phyloP scores from a whole-genome alignment of 2,329 filamentous ascomycete genomes.

The Botrytis medusae region DNA sequence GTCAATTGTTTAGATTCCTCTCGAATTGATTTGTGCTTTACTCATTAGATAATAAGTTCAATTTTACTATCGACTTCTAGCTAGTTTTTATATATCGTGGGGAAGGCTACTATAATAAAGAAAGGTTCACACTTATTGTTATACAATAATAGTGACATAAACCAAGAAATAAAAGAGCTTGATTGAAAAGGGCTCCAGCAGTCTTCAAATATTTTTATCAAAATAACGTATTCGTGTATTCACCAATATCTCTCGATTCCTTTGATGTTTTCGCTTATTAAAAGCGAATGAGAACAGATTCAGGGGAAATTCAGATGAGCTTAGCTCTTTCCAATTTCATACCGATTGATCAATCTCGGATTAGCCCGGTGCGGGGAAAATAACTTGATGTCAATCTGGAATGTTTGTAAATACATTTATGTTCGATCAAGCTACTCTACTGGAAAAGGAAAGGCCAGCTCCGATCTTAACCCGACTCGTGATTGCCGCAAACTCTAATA shows the following conservation, averaged over 20 bases:
- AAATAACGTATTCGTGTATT: not conserved
- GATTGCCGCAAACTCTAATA: not conserved
- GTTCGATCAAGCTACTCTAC: not conserved
- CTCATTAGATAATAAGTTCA: too few relatives aligned
- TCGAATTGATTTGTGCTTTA: too few relatives aligned
- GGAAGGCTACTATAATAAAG: too few relatives aligned
- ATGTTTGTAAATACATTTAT: not conserved
- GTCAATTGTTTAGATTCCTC: too few relatives aligned
- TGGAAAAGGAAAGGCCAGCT: not conserved
- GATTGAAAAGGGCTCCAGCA: not conserved
- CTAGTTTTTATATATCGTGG: too few relatives aligned
- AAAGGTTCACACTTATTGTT: not conserved
- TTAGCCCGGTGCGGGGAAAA: not conserved
- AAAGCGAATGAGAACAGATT: not conserved
- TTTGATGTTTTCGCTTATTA: not conserved
- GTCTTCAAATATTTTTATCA: not conserved
- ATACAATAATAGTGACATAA: not conserved
- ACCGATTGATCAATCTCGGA: not conserved
- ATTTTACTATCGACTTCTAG: too few relatives aligned
- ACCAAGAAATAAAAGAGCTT: not conserved
- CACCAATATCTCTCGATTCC: not conserved
- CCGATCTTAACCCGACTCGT: not conserved
- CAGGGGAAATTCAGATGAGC: not conserved
- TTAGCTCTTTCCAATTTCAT: not conserved
- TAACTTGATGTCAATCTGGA: not conserved